Conservation (phyloP, 257 asterid species). For the Coffea eugenioides region DNA sequence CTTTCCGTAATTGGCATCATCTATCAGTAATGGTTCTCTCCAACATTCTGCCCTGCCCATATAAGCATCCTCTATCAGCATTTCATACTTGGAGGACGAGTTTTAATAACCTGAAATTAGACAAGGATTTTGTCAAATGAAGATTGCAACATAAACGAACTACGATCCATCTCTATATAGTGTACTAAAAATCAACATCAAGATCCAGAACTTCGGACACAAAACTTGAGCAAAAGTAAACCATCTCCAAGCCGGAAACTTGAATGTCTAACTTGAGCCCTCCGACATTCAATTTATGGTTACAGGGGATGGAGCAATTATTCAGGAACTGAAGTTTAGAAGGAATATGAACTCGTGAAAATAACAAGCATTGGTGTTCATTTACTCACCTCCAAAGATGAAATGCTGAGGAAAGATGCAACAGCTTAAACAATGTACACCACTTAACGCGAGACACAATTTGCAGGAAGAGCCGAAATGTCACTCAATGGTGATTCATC, state of each 20-base stretch:
- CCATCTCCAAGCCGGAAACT: not conserved
- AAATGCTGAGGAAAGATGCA: conserved; percentile 51
- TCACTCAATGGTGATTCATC: conserved; percentile 30
- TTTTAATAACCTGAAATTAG: conserved; percentile 4
- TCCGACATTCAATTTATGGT: not conserved
- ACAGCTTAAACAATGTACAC: conserved; percentile 24
- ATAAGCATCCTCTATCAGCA: not conserved
- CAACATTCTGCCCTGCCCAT: not conserved
- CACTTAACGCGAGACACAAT: conserved; percentile 39
- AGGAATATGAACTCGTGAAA: not conserved
- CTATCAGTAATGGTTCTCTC: not conserved
- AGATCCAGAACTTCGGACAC: not conserved
- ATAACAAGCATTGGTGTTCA: not conserved
- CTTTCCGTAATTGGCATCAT: not conserved
- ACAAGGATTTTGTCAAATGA: not conserved
- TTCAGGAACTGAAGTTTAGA: not conserved
- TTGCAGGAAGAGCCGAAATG: conserved; percentile 49
- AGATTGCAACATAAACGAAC: not conserved
- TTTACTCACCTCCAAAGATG: conserved; percentile 66
- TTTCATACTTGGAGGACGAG: conserved; percentile 10
- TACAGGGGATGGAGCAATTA: not conserved
- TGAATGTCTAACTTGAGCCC: not conserved
- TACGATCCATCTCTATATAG: not conserved
- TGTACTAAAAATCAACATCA: not conserved
- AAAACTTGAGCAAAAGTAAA: not conserved